These are phyloP conservation scores for Pleurotus tuoliensis DNA, from an alignment of 768 basidiomycete genomes.

Conservation along the genomic window DNA sequence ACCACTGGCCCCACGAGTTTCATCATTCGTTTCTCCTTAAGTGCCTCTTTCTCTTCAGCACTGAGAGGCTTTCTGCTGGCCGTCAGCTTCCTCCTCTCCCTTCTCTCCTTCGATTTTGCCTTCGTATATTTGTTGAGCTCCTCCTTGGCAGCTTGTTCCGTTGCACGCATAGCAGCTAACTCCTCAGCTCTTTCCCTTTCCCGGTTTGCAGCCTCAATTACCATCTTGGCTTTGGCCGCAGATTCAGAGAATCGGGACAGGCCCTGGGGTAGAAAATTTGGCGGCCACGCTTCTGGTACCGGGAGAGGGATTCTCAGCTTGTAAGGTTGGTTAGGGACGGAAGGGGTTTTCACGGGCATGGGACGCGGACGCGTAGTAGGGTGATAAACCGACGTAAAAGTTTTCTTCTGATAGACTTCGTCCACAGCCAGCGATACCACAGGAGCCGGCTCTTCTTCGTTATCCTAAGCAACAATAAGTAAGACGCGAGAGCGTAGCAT, in stretches of 20 bases:
- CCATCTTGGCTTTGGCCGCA: neutral
- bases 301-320: neutral
- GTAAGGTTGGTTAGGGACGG: neutral
- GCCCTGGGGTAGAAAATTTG: too few relatives aligned
- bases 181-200: slow-evolving; percentile 10
- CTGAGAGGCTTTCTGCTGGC: slow-evolving; percentile 38
- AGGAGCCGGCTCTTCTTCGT: slow-evolving; percentile 13
- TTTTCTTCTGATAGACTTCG: neutral
- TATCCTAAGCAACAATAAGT: slow-evolving; percentile 10
- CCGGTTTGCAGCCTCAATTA: slow-evolving; percentile 7
- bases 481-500: neutral
- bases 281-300: too few relatives aligned
- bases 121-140: slow-evolving; percentile 14
- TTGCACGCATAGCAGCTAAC: slow-evolving; percentile 4
- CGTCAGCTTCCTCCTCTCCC: slow-evolving; percentile 30
- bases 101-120: slow-evolving; percentile 21
- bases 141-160: slow-evolving; percentile 19
- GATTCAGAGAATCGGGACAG: neutral
- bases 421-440: neutral
- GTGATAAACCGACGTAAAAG: neutral
- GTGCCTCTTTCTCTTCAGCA: slow-evolving; percentile 58
- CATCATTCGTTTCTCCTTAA: slow-evolving; percentile 77
- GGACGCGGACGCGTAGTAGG: neutral
- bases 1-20: slow-evolving; percentile 88
- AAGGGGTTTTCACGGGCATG: neutral